phyloP scores from a whole-genome alignment of 176 grass and related monocot species.

The Paspalum notatum region DNA sequence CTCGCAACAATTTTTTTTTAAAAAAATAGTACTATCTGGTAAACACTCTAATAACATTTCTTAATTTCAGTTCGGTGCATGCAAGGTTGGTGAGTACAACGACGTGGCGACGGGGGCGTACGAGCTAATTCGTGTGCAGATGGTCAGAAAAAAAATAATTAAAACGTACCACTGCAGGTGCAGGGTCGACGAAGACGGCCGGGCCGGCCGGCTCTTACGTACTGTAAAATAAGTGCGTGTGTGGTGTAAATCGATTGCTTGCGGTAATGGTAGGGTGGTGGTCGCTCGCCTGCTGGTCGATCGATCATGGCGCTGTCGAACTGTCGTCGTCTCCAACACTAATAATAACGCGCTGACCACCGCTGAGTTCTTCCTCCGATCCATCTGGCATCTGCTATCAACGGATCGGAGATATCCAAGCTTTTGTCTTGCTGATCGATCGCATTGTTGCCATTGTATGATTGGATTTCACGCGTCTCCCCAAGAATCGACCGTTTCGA shows the following conservation, averaged over 20 bases:
- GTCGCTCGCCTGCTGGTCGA: background rate
- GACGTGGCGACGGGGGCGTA: background rate
- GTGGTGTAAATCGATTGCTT: conserved; percentile 6
- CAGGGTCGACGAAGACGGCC: background rate
- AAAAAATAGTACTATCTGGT: no score
- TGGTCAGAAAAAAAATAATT: background rate
- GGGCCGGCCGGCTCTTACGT: background rate
- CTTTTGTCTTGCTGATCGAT: no score
- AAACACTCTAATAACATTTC: no score
- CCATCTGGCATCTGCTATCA: no score
- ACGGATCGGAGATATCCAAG: no score
- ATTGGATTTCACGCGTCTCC: no score
- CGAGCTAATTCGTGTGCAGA: background rate
- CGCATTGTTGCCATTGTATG: no score
- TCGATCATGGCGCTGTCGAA: background rate
- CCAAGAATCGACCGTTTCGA: no score
- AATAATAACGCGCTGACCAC: background rate
- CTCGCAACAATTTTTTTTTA: no score
- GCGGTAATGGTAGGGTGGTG: background rate
- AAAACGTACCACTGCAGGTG: background rate
- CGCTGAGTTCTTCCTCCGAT: no score
- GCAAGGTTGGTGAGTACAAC: background rate
- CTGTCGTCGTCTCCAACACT: background rate
- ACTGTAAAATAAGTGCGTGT: conserved; percentile 14
- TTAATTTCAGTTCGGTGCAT: background rate